Evolutionary conservation across 2,329 filamentous ascomycete genomes (phyloP).

Genomic region (Diaporthe eres): DNA sequence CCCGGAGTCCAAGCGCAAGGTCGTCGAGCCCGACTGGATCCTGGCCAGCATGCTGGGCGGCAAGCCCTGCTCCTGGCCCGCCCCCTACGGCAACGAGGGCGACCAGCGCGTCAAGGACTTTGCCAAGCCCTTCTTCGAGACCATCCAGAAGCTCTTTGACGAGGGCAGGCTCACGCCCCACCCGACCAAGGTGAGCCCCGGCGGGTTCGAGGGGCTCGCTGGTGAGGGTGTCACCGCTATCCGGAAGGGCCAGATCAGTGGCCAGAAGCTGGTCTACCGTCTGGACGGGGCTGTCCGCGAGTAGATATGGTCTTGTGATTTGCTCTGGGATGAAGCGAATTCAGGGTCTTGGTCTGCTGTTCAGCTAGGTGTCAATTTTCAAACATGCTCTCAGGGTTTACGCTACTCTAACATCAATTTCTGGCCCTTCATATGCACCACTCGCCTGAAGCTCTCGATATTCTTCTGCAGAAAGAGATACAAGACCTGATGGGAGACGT

Average conservation of each 20-base stretch:
- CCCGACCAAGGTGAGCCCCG: constrained; percentile 26
- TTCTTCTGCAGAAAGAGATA: constrained; percentile 20
- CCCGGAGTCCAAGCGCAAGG: constrained; percentile 23
- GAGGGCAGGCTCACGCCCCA: constrained; percentile 23
- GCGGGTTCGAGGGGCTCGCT: constrained; percentile 12
- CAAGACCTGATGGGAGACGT: not conserved
- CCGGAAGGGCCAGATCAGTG: constrained; percentile 12
- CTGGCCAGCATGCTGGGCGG: constrained; percentile 22
- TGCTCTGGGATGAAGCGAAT: not conserved
- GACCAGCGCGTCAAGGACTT: constrained; percentile 18
- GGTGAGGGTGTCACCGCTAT: constrained; percentile 14
- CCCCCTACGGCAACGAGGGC: constrained; percentile 19
- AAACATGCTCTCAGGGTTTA: not conserved
- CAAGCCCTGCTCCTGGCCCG: constrained; percentile 25
- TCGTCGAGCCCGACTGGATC: constrained; percentile 31
- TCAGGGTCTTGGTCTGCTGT: not conserved
- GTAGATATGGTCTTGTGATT: rapidly evolving
- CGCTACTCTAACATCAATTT: not conserved
- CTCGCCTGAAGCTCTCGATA: not conserved
- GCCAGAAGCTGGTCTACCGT: constrained; percentile 23
- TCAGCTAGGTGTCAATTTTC: too few relatives aligned
- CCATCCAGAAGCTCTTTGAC: constrained; percentile 20
- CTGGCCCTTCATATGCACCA: not conserved
- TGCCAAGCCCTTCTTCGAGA: constrained; percentile 28
- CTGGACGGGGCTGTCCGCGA: constrained; percentile 9